A percentile compares a stretch with the other conserved stretches of the same genome.
phyloP scores from a whole-genome alignment of 495 filamentous ascomycete species.

The Apiosordaria backusii region DNA sequence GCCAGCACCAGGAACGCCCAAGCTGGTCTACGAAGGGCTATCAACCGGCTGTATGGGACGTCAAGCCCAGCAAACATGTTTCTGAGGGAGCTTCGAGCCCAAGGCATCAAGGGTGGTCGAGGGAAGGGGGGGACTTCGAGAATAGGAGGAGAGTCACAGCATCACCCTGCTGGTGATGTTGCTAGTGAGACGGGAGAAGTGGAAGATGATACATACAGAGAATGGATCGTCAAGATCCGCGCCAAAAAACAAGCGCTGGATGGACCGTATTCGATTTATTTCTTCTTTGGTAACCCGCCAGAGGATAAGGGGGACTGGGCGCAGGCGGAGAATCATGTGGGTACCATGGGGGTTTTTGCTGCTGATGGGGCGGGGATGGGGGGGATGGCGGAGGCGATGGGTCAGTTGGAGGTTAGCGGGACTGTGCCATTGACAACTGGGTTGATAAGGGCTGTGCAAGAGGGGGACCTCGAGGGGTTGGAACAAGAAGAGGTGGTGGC shows the following conservation, averaged over 20 bases:
- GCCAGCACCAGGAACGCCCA: slow-evolving; percentile 25
- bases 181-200: slow-evolving; percentile 18
- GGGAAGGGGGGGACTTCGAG: neutral
- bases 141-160: neutral
- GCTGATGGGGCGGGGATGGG: slow-evolving; percentile 18
- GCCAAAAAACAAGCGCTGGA: slow-evolving; percentile 55
- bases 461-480: slow-evolving; percentile 41
- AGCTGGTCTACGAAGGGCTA: slow-evolving; percentile 37
- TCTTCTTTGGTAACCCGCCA: slow-evolving; percentile 56
- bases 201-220: slow-evolving; percentile 32
- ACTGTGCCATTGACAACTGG: slow-evolving; percentile 56
- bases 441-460: slow-evolving; percentile 41
- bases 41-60: slow-evolving; percentile 55
- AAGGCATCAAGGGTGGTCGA: slow-evolving; percentile 9
- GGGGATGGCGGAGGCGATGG: slow-evolving; percentile 13
- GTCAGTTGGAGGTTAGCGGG: slow-evolving; percentile 39
- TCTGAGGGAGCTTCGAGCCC: slow-evolving; percentile 18
- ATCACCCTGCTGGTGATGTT: neutral
- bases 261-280: slow-evolving; percentile 53
- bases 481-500: slow-evolving; percentile 37
- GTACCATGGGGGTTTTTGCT: slow-evolving; percentile 54
- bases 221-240: slow-evolving; percentile 61
- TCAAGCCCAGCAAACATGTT: slow-evolving; percentile 39
- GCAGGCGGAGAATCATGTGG: slow-evolving; percentile 46
- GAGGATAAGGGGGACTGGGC: slow-evolving; percentile 41